Evolutionary conservation across 768 basidiomycete species (phyloP).

Genomic region (Termitomyces sp.): DNA sequence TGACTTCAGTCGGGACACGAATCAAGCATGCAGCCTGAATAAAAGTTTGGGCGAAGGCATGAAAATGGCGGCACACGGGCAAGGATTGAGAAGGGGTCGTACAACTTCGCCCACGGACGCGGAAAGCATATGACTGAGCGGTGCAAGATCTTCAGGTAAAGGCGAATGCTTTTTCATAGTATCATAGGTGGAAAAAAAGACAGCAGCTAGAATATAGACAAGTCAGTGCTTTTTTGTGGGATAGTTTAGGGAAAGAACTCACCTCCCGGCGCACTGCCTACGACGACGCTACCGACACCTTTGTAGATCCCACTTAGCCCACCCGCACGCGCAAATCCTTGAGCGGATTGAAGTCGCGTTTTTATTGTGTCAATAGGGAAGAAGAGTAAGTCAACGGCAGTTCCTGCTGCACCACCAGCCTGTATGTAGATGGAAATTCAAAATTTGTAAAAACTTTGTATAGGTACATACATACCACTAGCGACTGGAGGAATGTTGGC

Average conservation of each 20-base stretch:
- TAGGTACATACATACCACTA: slow-evolving; percentile 20
- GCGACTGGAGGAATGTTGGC: slow-evolving; percentile 27
- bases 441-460: neutral
- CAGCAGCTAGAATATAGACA: slow-evolving; percentile 63
- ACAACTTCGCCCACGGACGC: slow-evolving; percentile 62
- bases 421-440: slow-evolving; percentile 7
- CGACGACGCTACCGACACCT: slow-evolving; percentile 89
- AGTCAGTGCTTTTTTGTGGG: neutral
- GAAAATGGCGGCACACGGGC: slow-evolving; percentile 12
- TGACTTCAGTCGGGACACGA: slow-evolving; percentile 93
- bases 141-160: slow-evolving; percentile 52
- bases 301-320: slow-evolving; percentile 91
- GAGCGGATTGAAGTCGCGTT: slow-evolving; percentile 85
- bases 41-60: neutral
- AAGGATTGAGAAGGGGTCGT: slow-evolving; percentile 17
- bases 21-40: slow-evolving; percentile 82
- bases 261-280: slow-evolving; percentile 97
- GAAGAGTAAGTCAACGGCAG: slow-evolving; percentile 91
- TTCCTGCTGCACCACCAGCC: slow-evolving; percentile 77
- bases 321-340: slow-evolving; percentile 82
- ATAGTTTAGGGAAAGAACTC: neutral
- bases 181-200: slow-evolving; percentile 95
- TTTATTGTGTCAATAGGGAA: slow-evolving; percentile 98
- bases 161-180: slow-evolving; percentile 77
- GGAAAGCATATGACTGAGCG: slow-evolving; percentile 55